Conservation (phyloP, 495 filamentous ascomycete genomes). For the Aspergillus homomorphus region DNA sequence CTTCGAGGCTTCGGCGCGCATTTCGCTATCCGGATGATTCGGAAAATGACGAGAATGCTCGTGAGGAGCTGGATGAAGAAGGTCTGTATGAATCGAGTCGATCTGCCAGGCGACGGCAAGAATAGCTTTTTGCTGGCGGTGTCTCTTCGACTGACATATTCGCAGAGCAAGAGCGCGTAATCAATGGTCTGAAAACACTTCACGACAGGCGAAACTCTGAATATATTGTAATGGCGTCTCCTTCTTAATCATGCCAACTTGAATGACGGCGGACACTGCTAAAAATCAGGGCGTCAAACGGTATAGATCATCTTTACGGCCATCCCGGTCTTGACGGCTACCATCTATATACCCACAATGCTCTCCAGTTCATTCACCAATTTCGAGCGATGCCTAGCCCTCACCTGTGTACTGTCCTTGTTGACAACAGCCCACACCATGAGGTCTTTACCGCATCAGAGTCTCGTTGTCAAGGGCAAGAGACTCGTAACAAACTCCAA, state of each 20-base stretch:
- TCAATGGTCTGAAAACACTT: slow-evolving; percentile 51
- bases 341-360: slow-evolving; percentile 53
- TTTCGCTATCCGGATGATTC: slow-evolving; percentile 61
- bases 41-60: slow-evolving; percentile 40
- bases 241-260: background rate
- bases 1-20: slow-evolving; percentile 55
- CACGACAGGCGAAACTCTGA: slow-evolving; percentile 57
- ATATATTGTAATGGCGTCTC: slow-evolving; percentile 47
- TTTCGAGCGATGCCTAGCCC: slow-evolving; percentile 38
- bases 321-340: slow-evolving; percentile 50
- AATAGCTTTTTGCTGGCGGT: background rate
- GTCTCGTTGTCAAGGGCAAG: slow-evolving; percentile 33
- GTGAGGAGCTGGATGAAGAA: slow-evolving; percentile 62
- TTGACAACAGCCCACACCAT: slow-evolving; percentile 54
- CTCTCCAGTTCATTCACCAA: slow-evolving; percentile 26
- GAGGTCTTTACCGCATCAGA: slow-evolving; percentile 29
- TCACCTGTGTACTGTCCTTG: slow-evolving; percentile 60
- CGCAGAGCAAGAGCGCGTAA: slow-evolving; percentile 69
- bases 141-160: slow-evolving; percentile 15
- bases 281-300: background rate
- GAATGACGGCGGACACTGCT: slow-evolving; percentile 3
- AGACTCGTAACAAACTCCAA: slow-evolving; percentile 21
- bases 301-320: slow-evolving; percentile 52
- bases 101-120: background rate
- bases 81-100: slow-evolving; percentile 38